Conservation (phyloP, 1,284 basidiomycete genomes). For the Trichosporon asahii region DNA sequence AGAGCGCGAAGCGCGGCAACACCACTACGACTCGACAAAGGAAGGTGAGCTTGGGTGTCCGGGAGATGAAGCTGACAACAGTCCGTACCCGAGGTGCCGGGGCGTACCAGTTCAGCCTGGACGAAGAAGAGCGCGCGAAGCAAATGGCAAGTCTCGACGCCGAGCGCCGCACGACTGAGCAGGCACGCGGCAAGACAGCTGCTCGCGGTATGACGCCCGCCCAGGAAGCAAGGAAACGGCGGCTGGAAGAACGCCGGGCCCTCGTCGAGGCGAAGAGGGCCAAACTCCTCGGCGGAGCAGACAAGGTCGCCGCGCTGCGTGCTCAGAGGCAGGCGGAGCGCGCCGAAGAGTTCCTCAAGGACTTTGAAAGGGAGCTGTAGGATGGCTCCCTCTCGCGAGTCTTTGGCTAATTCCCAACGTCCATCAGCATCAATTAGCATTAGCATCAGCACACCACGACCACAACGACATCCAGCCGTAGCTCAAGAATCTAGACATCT, state of each 20-base stretch:
- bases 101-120: slow-evolving; percentile 80
- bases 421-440: too few relatives aligned
- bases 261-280: slow-evolving; percentile 74
- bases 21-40: slow-evolving; percentile 74
- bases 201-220: slow-evolving; percentile 50
- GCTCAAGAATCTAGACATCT: neutral
- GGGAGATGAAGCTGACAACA: slow-evolving; percentile 14
- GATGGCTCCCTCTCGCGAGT: neutral
- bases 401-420: too few relatives aligned
- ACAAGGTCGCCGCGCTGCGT: slow-evolving; percentile 32
- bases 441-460: too few relatives aligned
- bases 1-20: slow-evolving; percentile 63
- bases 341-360: slow-evolving; percentile 39
- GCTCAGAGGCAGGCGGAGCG: slow-evolving; percentile 27
- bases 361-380: slow-evolving; percentile 35
- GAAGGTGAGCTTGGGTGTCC: slow-evolving; percentile 58
- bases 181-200: slow-evolving; percentile 55
- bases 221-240: slow-evolving; percentile 71
- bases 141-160: slow-evolving; percentile 75
- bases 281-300: slow-evolving; percentile 56
- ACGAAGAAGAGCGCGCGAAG: slow-evolving; percentile 66
- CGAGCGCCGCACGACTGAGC: slow-evolving; percentile 68
- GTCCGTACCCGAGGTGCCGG: slow-evolving; percentile 73
- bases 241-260: slow-evolving; percentile 71
- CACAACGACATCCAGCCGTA: too few relatives aligned